A percentile compares a stretch with the other conserved stretches of the same genome.
These are phyloP conservation scores for Suhomyces tanzawaensis DNA, from an alignment of 805 yeast species.

Conservation along the genomic window DNA sequence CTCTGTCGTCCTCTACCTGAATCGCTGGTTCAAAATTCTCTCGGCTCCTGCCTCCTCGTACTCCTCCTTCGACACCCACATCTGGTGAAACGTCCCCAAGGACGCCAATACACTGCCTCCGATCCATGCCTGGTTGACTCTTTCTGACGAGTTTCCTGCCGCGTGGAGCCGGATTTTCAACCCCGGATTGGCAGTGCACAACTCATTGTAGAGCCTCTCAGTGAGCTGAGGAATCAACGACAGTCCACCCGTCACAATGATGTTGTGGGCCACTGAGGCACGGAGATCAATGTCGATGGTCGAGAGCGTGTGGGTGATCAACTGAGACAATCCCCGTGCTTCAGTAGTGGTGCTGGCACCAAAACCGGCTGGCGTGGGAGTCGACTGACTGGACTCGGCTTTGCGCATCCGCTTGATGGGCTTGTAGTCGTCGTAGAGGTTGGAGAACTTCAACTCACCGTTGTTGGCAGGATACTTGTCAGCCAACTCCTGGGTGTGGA, in stretches of 20 bases:
- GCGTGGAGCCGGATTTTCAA: slow-evolving; percentile 81
- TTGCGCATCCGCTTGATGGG: slow-evolving; percentile 64
- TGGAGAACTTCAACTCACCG: slow-evolving; percentile 50
- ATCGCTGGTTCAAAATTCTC: slow-evolving; percentile 74
- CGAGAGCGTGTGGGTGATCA: slow-evolving; percentile 54
- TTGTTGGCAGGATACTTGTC: slow-evolving; percentile 38
- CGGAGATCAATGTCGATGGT: slow-evolving; percentile 77
- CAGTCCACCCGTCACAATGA: slow-evolving; percentile 82
- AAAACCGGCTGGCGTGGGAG: slow-evolving; percentile 14
- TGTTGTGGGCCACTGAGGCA: slow-evolving; percentile 83
- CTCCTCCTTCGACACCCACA: slow-evolving; percentile 88
- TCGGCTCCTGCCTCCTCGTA: slow-evolving; percentile 87
- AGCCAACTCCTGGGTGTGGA: slow-evolving; percentile 18
- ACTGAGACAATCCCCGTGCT: slow-evolving; percentile 54
- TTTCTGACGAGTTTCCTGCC: slow-evolving; percentile 72
- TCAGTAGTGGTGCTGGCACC: slow-evolving; percentile 13
- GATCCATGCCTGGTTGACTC: slow-evolving; percentile 82
- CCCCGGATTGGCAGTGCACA: slow-evolving; percentile 72
- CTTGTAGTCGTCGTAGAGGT: slow-evolving; percentile 61
- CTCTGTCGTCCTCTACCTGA: too few relatives aligned
- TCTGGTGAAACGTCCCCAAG: slow-evolving; percentile 90
- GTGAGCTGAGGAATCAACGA: slow-evolving; percentile 79
- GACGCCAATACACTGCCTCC: slow-evolving; percentile 89
- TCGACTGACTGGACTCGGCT: slow-evolving; percentile 36
- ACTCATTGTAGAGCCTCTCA: slow-evolving; percentile 70